Conservation (phyloP, 2,329 filamentous ascomycete species). For the Claviceps sp. region DNA sequence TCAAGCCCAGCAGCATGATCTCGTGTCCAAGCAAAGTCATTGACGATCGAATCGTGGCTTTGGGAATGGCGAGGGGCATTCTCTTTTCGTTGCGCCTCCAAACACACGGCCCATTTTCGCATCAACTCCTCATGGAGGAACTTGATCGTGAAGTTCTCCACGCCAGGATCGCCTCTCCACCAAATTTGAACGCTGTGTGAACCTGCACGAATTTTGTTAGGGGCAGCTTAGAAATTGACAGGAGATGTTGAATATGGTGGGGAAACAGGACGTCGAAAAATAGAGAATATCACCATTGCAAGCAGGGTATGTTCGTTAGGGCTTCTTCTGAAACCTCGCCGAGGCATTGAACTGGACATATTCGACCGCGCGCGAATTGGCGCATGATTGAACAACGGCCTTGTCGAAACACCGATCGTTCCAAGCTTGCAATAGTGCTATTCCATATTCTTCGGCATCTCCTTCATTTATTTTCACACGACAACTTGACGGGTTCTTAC, state of each 20-base stretch:
- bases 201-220: constrained; percentile 36
- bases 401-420: no score
- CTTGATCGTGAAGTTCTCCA: constrained; percentile 92
- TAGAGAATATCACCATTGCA: constrained; percentile 26
- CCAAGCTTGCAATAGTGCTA: no score
- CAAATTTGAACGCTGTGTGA: constrained; percentile 95
- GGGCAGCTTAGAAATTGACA: not conserved
- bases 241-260: no score
- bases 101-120: constrained; percentile 77
- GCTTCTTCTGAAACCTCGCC: no score
- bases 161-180: constrained; percentile 93
- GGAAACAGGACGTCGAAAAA: constrained; percentile 35
- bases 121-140: constrained; percentile 85
- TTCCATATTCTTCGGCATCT: no score
- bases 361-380: no score
- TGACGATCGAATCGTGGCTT: constrained; percentile 38
- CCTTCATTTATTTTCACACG: no score
- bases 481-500: constrained; percentile 33
- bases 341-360: no score
- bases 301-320: no score
- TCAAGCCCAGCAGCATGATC: constrained; percentile 52
- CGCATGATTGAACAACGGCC: no score
- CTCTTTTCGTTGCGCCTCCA: constrained; percentile 63
- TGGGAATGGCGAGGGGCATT: constrained; percentile 35
- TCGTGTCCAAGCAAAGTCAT: constrained; percentile 71